Evolutionary conservation across 371 early-diverging fungal genomes (phyloP), one percentile per base, ranked within the genome.

Genomic region (Actinomortierella wolfii): DNA sequence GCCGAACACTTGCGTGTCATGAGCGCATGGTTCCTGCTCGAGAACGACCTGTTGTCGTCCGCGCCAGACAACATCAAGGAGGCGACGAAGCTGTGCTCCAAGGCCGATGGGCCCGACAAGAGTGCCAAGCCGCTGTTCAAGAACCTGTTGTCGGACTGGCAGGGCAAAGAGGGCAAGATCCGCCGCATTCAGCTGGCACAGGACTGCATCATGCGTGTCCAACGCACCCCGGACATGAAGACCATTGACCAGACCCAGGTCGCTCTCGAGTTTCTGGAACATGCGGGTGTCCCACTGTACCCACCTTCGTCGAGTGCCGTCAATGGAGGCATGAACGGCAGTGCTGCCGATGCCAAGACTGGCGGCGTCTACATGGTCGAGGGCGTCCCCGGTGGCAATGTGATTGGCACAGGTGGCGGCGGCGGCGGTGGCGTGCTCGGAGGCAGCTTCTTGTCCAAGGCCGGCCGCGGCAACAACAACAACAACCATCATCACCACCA

Each of bases 21-120:
- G 71, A 71, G 71, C 21, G 65, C 71, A 3, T 71, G 71, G 71
- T 71, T 71, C 62, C 47, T 71, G 55, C 43, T 71, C 34, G 71
- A 71, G 59, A 71, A 71, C 56, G 71, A 71, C 39, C 44, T 71
- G 29, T 18, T 71, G 66, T 61, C 61, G 5, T 65, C 66, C 11
- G 54, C 62, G 3, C 71, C 71, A 1, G 71, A 71, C 2, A 57
- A 65, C 41, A 65, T 71, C 71, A 71, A 71, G 66, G 57, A 58
- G 50, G 71, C 71, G 21, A 71, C 43, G 23, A 65, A 71, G 51
- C 44, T 71, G 6, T 71, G 71, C 41, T 71, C 71, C 18, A 71
- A 65, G 57, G 71, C 71, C 2, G 71, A 71, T 42, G 71, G 71
- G 4, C 71, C 71, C 1, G 71, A 71, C 56, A 71, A 71, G 59